These are phyloP conservation scores for Cercophora samala DNA, from an alignment of 495 filamentous ascomycete genomes.

Conservation along the genomic window DNA sequence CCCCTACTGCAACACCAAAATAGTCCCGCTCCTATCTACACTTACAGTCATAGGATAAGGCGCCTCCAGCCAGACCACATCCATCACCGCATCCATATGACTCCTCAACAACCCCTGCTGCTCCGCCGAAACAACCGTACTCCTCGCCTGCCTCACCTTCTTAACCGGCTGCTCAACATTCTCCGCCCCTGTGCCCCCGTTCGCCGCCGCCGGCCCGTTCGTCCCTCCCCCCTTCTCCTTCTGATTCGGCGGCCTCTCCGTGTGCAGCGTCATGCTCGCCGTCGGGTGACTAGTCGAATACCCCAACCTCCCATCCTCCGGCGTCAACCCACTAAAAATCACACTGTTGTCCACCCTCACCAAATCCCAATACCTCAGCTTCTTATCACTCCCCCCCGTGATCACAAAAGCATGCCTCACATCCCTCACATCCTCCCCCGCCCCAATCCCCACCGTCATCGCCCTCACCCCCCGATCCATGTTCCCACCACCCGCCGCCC, in stretches of 20 bases:
- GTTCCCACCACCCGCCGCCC: conserved; percentile 40
- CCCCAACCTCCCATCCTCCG: conserved; percentile 65
- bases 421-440: conserved; percentile 57
- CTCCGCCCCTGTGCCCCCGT: conserved; percentile 31
- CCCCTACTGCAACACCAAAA: conserved; percentile 71
- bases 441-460: conserved; percentile 54
- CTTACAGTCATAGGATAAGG: conserved; percentile 92
- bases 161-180: conserved; percentile 34
- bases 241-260: conserved; percentile 60
- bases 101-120: conserved; percentile 81
- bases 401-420: conserved; percentile 67
- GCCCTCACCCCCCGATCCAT: conserved; percentile 56
- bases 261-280: conserved; percentile 64
- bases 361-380: conserved; percentile 90
- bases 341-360: conserved; percentile 65
- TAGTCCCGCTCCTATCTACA: conserved; percentile 84
- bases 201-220: conserved; percentile 36
- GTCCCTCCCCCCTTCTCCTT: neutral
- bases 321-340: conserved; percentile 74
- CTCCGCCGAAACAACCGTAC: conserved; percentile 82
- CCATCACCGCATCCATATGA: conserved; percentile 84
- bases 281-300: conserved; percentile 70
- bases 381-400: conserved; percentile 83
- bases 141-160: conserved; percentile 56
- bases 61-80: conserved; percentile 80